Evolutionary conservation across 306 rosid species (phyloP).

Genomic region (Medicago truncatula): MtrunA17r5.0-ANR NC_053047.1:3042001-3042500

Average conservation of each 20-base stretch:
- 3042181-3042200: slow-evolving; percentile 10
- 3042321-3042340: slow-evolving; percentile 76
- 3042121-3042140: neutral
- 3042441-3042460: neutral
- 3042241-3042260: slow-evolving; percentile 3
- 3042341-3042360: slow-evolving; percentile 39
- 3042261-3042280: slow-evolving; percentile 35
- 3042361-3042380: slow-evolving; percentile 33
- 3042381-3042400: slow-evolving; percentile 14
- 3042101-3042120: no score
- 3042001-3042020: no score
- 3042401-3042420: slow-evolving; percentile 30
- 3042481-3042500: neutral
- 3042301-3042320: slow-evolving; percentile 92
- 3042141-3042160: neutral
- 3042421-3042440: slow-evolving; percentile 33
- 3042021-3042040: no score
- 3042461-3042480: slow-evolving; percentile 15
- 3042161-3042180: neutral
- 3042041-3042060: no score
- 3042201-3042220: slow-evolving; percentile 30
- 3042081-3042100: no score
- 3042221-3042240: slow-evolving; percentile 31
- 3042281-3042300: slow-evolving; percentile 66
- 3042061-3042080: no score